phyloP scores from a whole-genome alignment of 2,329 filamentous ascomycete species.

The Fusarium praegraminearum region DNA sequence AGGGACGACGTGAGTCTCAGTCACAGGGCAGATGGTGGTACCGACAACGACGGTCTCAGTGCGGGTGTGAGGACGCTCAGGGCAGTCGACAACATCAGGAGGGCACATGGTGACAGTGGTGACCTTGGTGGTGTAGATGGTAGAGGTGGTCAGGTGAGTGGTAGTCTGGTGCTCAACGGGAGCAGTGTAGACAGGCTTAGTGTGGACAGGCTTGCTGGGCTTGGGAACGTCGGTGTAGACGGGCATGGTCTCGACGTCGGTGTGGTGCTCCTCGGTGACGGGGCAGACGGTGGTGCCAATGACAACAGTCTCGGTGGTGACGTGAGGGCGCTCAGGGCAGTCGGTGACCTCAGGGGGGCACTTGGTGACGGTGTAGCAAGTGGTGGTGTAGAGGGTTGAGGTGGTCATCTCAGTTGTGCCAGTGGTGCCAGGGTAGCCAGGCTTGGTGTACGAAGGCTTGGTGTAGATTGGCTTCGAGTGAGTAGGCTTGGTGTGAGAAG shows the following conservation, averaged over 20 bases:
- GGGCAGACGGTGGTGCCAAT: constrained; percentile 33
- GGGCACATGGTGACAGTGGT: constrained; percentile 36
- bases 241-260: constrained; percentile 4
- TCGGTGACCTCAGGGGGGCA: constrained; percentile 25
- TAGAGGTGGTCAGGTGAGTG: constrained; percentile 28
- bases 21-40: constrained; percentile 42
- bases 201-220: constrained; percentile 9
- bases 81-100: constrained; percentile 37
- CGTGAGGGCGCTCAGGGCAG: constrained; percentile 24
- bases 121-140: constrained; percentile 40
- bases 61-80: constrained; percentile 21
- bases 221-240: not conserved
- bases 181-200: not conserved
- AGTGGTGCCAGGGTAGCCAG: constrained; percentile 25
- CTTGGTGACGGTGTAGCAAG: constrained; percentile 25
- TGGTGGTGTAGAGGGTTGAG: constrained; percentile 39
- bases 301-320: constrained; percentile 30
- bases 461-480: constrained; percentile 14
- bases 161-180: constrained; percentile 16
- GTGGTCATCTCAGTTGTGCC: constrained; percentile 18
- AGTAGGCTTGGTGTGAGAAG: constrained; percentile 5
- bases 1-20: constrained; percentile 8
- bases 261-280: constrained; percentile 23
- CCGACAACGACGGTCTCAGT: constrained; percentile 37
- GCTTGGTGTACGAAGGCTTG: constrained; percentile 23